These are phyloP conservation scores for Diaporthe sp. DNA, from an alignment of 2,329 filamentous ascomycete species.

Conservation along the genomic window DNA sequence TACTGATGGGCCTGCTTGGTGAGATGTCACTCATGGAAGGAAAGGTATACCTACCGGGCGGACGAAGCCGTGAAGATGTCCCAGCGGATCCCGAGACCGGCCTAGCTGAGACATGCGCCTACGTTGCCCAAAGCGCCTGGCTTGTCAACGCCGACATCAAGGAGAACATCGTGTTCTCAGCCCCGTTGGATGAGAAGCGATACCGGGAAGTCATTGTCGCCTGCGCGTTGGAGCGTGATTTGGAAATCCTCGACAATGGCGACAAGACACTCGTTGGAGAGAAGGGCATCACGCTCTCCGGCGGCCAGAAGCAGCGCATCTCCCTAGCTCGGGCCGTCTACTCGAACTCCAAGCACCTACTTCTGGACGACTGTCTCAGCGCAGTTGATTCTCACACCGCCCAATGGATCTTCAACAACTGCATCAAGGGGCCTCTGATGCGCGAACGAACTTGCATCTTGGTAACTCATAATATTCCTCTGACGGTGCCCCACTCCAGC, in stretches of 20 bases:
- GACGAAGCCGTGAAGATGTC: conserved; percentile 87
- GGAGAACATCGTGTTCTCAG: conserved; percentile 94
- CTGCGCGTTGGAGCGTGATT: conserved; percentile 90
- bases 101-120: conserved; percentile 92
- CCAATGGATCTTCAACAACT: conserved; percentile 97
- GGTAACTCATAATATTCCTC: conserved; percentile 94
- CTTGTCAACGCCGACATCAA: conserved; percentile 95
- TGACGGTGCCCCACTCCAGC: conserved; percentile 85
- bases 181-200: conserved; percentile 82
- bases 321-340: conserved; percentile 98
- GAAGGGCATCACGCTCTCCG: conserved; percentile 96
- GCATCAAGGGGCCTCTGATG: conserved; percentile 92
- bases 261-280: conserved; percentile 96
- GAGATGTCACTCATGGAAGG: conserved; percentile 93
- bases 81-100: conserved; percentile 85
- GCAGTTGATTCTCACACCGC: conserved; percentile 98
- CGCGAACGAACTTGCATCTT: conserved; percentile 89
- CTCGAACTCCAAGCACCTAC: conserved; percentile 89
- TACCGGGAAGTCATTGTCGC: conserved; percentile 92
- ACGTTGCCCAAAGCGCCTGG: conserved; percentile 98
- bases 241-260: conserved; percentile 92
- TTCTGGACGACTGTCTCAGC: conserved; percentile 95
- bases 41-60: conserved; percentile 86
- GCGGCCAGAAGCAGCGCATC: conserved; percentile 97
- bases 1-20: conserved; percentile 94